Evolutionary conservation across 2,329 filamentous ascomycete species (phyloP), one percentile per base, ranked within the genome.

Genomic region (Lecanicillium sp.): DNA sequence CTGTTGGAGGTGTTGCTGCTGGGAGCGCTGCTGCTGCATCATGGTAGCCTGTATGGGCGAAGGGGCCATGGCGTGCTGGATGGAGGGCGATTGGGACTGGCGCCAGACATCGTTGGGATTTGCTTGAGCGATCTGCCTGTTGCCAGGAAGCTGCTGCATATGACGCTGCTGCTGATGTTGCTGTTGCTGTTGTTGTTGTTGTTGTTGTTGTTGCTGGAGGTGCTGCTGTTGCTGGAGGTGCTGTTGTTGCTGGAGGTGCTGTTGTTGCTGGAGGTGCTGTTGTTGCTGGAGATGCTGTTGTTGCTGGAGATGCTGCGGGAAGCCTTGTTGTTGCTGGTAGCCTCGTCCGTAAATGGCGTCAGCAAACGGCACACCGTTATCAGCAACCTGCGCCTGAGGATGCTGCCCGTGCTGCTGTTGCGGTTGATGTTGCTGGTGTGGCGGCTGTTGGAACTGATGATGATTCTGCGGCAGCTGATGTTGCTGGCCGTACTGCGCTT

Each of bases 1-100:
- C 51, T 62, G 61, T 11, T 61, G 61, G 3, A 54, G 52, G 55
- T 45, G 65, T 41, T 54, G 50, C 30, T 56, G 55, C 24, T 60
- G 64, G 21, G 40, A 44, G 33, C 30, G 40, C 35, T 49, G 47
- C 35, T 44, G 40, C 35, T 63, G 60, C 30, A 48, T 48, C 17
- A 48, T 24, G 15, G 40, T 42, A 17, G 43, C 50, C 43, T 54
- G 52, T 5, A 44, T 39, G 7, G 49, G 35, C 33, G 58, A 55
- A 20, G 65, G 56, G n/a, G 62, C 60, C 47, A 56, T 49, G 50
- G 51, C 44, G 47, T 30, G 44, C 23, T 48, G 45, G 9, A 42
- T 19, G 3, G 45, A 48, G 2, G 45, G 45, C 21, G 45, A 48
- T 36, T 41, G 38, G 10, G 45, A 48, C 15, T 48, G 45, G 15